phyloP scores from a whole-genome alignment of 495 filamentous ascomycete species.

The Platismatia glauca region DNA sequence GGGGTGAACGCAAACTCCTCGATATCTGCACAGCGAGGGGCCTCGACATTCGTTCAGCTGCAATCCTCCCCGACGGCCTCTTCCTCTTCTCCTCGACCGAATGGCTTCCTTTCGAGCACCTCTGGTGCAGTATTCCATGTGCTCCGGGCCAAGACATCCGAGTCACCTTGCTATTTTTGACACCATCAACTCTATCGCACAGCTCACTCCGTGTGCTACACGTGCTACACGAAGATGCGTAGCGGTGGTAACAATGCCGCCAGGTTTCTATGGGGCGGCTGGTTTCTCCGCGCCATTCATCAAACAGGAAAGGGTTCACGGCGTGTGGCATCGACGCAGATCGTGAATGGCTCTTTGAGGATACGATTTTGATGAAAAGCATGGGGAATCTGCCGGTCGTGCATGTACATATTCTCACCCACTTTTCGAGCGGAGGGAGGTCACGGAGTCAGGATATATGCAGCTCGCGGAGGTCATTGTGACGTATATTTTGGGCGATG shows the following conservation, averaged over 20 bases:
- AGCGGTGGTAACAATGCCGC: neutral
- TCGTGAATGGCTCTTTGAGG: neutral
- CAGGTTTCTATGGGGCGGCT: neutral
- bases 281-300: neutral
- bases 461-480: no score
- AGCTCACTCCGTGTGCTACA: neutral
- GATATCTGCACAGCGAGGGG: neutral
- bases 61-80: neutral
- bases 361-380: neutral
- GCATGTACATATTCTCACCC: neutral
- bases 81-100: neutral
- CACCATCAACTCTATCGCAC: neutral
- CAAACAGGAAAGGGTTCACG: neutral
- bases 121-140: neutral
- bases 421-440: no score
- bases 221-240: neutral
- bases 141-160: neutral
- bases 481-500: no score
- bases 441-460: no score
- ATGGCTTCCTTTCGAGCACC: neutral
- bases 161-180: neutral
- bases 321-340: neutral
- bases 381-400: neutral
- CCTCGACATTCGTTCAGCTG: neutral
- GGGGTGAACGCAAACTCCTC: neutral